phyloP scores from a whole-genome alignment of 2,329 filamentous ascomycete genomes.

The Rosellinia necatrix region DNA sequence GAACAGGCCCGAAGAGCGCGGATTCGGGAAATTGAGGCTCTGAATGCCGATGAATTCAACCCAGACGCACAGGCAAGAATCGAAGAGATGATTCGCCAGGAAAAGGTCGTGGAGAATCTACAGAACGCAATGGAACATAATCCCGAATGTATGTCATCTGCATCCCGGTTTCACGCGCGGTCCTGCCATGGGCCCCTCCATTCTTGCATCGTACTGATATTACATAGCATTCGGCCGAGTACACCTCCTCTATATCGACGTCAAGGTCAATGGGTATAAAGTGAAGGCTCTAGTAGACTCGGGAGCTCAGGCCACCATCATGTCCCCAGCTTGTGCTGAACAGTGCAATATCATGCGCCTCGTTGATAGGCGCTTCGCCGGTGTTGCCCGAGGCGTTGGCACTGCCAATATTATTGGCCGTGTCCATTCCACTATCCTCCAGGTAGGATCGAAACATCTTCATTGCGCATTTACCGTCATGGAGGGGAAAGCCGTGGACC shows the following conservation, averaged over 20 bases:
- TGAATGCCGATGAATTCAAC: constrained; percentile 96
- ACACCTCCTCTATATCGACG: constrained; percentile 94
- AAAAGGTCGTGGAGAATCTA: constrained; percentile 91
- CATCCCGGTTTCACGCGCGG: not conserved
- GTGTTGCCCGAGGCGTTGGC: constrained; percentile 90
- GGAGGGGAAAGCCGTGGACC: constrained; percentile 96
- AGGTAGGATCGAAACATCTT: constrained; percentile 84
- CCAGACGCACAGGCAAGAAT: constrained; percentile 89
- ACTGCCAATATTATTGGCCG: constrained; percentile 93
- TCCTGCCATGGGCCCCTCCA: constrained; percentile 5
- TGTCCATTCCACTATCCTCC: constrained; percentile 93
- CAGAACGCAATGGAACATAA: constrained; percentile 97
- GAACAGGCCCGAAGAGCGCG: constrained; percentile 75
- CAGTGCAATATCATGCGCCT: constrained; percentile 94
- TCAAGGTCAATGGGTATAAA: constrained; percentile 89
- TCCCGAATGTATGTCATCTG: constrained; percentile 78
- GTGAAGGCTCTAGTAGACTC: constrained; percentile 98
- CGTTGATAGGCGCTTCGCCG: constrained; percentile 88
- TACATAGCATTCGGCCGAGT: constrained; percentile 87
- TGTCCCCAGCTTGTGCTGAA: constrained; percentile 92
- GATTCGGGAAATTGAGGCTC: constrained; percentile 77
- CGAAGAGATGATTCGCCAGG: constrained; percentile 95
- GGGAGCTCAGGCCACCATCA: constrained; percentile 96
- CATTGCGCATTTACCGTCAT: constrained; percentile 98
- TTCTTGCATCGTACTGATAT: constrained; percentile 25